Percentiles rank a stretch among this genome's conserved stretches.
Evolutionary conservation across 306 rosid genomes (phyloP).

Genomic region (Sophora flavescens): DNA sequence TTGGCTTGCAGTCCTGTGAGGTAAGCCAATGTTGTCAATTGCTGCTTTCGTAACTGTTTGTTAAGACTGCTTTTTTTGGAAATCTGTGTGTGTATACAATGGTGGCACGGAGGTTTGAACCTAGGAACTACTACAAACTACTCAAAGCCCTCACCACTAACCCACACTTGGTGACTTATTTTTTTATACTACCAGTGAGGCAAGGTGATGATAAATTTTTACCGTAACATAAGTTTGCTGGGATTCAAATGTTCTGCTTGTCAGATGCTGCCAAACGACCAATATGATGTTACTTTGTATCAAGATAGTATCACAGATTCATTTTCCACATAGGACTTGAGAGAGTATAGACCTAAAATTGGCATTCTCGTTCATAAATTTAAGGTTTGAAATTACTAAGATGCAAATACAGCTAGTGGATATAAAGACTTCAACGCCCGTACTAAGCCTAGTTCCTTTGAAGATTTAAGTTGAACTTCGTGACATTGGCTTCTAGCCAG

Average conservation of each 20-base stretch:
- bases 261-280: slow-evolving; percentile 30
- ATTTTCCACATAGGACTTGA: slow-evolving; percentile 7
- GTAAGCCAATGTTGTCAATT: slow-evolving; percentile 51
- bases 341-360: slow-evolving; percentile 2
- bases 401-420: background rate
- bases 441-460: background rate
- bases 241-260: slow-evolving; percentile 29
- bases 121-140: background rate
- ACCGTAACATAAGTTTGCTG: slow-evolving; percentile 19
- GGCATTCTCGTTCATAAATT: background rate
- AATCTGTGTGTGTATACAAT: background rate
- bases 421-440: background rate
- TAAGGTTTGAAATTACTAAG: slow-evolving; percentile 19
- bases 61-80: background rate
- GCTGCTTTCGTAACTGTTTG: slow-evolving; percentile 30
- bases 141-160: slow-evolving; percentile 2
- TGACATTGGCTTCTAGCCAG: slow-evolving; percentile 1
- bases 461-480: background rate
- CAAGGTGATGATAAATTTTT: slow-evolving; percentile 35
- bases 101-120: slow-evolving; percentile 22
- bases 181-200: slow-evolving; percentile 23
- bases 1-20: slow-evolving; percentile 99
- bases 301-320: background rate
- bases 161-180: background rate
- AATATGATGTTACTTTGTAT: background rate